A percentile compares a stretch with the other conserved stretches of the same genome.
These are phyloP conservation scores for Mortierella alpina DNA, from an alignment of 192 early-diverging fungal genomes.

Conservation along the genomic window DNA sequence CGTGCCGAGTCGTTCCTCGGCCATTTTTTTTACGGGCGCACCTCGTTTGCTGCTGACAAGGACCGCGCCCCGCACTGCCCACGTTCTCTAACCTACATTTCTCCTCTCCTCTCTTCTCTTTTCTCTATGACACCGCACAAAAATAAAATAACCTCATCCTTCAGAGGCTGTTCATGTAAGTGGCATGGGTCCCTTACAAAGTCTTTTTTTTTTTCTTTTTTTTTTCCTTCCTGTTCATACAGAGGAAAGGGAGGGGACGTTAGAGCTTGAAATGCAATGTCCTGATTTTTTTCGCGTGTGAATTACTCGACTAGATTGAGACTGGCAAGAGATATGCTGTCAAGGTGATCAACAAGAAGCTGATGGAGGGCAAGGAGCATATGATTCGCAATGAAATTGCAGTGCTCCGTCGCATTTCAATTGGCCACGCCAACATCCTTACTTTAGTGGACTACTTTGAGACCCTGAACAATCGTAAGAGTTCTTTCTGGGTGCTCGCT, in stretches of 20 bases:
- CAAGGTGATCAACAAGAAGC: conserved; percentile 83
- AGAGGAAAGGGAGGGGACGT: not conserved
- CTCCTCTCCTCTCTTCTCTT: not conserved
- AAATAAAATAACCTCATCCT: conserved; percentile 5
- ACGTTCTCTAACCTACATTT: not conserved
- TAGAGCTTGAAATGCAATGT: too few species aligned
- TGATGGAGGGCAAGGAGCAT: conserved; percentile 75
- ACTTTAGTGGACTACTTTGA: conserved; percentile 85
- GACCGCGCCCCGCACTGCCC: not conserved
- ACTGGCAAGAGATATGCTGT: conserved; percentile 79
- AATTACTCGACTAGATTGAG: conserved; percentile 56
- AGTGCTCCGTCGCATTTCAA: conserved; percentile 75
- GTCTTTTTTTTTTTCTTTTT: not conserved
- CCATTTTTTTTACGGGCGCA: conserved; percentile 6
- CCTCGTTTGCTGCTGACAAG: conserved; percentile 2
- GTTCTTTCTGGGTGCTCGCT: not conserved
- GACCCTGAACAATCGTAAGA: conserved; percentile 73
- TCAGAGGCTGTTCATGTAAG: conserved; percentile 68
- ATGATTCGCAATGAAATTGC: conserved; percentile 81
- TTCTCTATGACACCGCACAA: not conserved
- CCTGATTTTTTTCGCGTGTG: not conserved
- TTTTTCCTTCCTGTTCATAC: not conserved
- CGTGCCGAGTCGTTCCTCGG: not conserved
- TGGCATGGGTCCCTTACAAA: not conserved
- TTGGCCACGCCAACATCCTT: conserved; percentile 77